A percentile compares a stretch with the other conserved stretches of the same genome.
These are phyloP conservation scores for Rhodomyrtus psidioides DNA, from an alignment of 441 rosid genomes.

Conservation along the genomic window DNA sequence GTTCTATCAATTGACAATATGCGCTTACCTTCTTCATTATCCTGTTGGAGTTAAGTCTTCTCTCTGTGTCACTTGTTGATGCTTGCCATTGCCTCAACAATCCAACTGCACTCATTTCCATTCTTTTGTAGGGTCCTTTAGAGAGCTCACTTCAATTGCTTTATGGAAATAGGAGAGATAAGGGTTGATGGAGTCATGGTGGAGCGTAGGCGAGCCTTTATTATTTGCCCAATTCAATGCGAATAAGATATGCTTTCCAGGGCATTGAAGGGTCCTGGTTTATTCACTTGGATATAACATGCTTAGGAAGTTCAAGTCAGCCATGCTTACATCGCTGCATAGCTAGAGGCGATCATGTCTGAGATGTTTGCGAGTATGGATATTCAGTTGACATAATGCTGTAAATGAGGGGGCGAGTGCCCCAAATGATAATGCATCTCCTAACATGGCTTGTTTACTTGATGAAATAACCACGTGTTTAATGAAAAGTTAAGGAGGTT, in stretches of 20 bases:
- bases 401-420: no score
- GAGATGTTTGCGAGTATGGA: no score
- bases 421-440: no score
- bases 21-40: neutral
- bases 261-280: no score
- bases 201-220: constrained; percentile 27
- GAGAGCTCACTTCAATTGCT: constrained; percentile 29
- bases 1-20: neutral
- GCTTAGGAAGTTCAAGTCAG: no score
- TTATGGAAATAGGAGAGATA: constrained; percentile 38
- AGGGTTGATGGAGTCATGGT: constrained; percentile 49
- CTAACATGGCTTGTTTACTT: no score
- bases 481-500: no score
- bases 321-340: no score
- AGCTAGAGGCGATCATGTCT: no score
- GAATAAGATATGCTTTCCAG: constrained; percentile 12
- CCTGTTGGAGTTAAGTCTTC: neutral
- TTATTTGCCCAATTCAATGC: constrained; percentile 32
- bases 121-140: constrained; percentile 40
- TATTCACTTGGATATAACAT: no score
- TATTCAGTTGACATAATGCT: no score
- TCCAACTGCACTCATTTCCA: neutral
- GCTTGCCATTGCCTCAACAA: neutral
- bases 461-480: no score
- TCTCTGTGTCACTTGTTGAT: neutral